Conservation (phyloP, 73 alveolate species). For the Tetrahymena elliotti region DNA sequence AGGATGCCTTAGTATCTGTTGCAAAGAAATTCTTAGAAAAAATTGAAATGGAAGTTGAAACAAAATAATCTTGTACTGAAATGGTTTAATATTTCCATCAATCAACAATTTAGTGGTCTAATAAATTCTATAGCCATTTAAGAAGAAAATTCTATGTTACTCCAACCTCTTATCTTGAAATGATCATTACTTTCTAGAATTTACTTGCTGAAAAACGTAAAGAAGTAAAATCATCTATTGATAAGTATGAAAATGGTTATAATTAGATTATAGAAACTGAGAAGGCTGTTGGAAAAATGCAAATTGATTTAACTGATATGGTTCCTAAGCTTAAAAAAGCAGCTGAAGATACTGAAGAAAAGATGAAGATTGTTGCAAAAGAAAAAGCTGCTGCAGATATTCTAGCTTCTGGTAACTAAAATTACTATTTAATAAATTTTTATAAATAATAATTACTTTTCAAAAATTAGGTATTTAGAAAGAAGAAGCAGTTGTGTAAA, state of each 20-base stretch:
- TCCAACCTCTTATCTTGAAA: conserved; percentile 98
- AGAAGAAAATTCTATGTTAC: conserved; percentile 97
- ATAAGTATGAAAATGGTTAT: conserved; percentile 65
- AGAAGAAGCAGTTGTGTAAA: conserved; percentile 88
- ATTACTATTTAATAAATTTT: not conserved
- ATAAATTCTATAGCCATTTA: conserved; percentile 80
- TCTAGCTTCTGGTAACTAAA: not conserved
- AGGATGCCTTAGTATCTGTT: conserved; percentile 95
- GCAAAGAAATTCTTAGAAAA: conserved; percentile 83
- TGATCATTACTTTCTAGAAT: conserved; percentile 93
- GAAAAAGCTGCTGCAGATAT: conserved; percentile 67
- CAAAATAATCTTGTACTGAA: conserved; percentile 65
- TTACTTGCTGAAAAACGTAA: conserved; percentile 52
- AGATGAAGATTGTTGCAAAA: conserved; percentile 96
- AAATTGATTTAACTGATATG: conserved; percentile 86
- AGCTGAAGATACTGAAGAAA: conserved; percentile 92
- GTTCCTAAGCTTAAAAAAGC: conserved; percentile 96
- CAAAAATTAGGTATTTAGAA: conserved; percentile 52
- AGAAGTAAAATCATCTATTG: conserved; percentile 22
- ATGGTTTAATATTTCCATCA: conserved; percentile 90
- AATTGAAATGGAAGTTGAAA: conserved; percentile 74
- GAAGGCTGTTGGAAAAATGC: conserved; percentile 90
- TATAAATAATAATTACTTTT: not conserved
- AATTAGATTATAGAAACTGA: conserved; percentile 94
- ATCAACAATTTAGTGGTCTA: conserved; percentile 79